These are phyloP conservation scores for Phytopythium oedochilum DNA, from an alignment of 352 stramenopile species.

Conservation along the genomic window DNA sequence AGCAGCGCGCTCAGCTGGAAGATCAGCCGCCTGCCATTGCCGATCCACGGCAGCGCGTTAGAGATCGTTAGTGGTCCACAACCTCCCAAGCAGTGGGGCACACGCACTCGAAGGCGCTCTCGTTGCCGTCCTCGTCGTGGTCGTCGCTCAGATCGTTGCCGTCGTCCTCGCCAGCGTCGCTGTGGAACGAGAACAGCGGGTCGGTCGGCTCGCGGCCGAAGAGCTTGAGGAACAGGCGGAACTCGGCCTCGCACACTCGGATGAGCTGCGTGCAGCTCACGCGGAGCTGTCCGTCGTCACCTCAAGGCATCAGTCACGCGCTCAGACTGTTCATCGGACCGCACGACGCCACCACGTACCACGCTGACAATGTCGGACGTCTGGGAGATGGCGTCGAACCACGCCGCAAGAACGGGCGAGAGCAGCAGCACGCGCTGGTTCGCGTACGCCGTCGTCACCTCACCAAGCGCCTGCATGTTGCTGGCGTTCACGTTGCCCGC, in stretches of 20 bases:
- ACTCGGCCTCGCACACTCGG: slow-evolving; percentile 71
- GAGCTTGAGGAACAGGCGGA: slow-evolving; percentile 62
- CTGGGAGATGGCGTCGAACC: slow-evolving; percentile 48
- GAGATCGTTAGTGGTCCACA: too few relatives aligned
- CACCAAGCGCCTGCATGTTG: slow-evolving; percentile 39
- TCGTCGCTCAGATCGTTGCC: slow-evolving; percentile 24
- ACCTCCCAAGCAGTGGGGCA: neutral
- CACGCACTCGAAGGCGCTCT: slow-evolving; percentile 68
- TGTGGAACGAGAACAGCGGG: slow-evolving; percentile 37
- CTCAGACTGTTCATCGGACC: too few relatives aligned
- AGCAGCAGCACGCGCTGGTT: slow-evolving; percentile 56
- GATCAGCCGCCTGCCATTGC: slow-evolving; percentile 47
- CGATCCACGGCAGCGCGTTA: slow-evolving; percentile 1
- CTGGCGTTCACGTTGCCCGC: slow-evolving; percentile 20
- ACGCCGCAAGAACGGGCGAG: slow-evolving; percentile 35
- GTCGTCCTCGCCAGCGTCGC: slow-evolving; percentile 5
- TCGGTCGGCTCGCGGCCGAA: slow-evolving; percentile 62
- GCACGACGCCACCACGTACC: slow-evolving; percentile 10
- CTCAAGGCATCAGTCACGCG: too few relatives aligned
- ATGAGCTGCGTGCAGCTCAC: slow-evolving; percentile 60
- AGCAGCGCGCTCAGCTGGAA: slow-evolving; percentile 70
- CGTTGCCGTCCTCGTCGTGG: slow-evolving; percentile 33
- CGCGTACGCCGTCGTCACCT: slow-evolving; percentile 58
- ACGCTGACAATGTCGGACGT: slow-evolving; percentile 69
- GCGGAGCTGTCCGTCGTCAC: slow-evolving; percentile 46